Evolutionary conservation across 2,329 filamentous ascomycete genomes (phyloP).

Genomic region (Bipolaris cookei): DNA sequence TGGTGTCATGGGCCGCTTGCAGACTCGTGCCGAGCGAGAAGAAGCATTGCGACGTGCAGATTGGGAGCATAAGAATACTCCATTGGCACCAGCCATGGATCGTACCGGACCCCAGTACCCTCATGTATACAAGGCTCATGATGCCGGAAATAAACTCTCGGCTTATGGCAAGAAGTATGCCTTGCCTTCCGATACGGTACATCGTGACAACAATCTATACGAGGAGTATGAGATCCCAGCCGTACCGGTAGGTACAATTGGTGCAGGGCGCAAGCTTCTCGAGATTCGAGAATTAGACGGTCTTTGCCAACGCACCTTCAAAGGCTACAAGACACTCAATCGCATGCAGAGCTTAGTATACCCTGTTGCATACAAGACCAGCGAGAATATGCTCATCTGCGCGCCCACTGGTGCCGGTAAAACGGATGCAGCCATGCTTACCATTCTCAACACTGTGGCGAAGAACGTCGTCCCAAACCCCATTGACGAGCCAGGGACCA

Average conservation of each 20-base stretch:
- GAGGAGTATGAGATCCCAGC: conserved; percentile 91
- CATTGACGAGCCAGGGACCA: conserved; percentile 72
- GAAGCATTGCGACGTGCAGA: conserved; percentile 78
- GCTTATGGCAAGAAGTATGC: conserved; percentile 80
- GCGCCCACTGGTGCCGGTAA: conserved; percentile 98
- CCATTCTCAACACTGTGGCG: conserved; percentile 86
- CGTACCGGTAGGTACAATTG: conserved; percentile 75
- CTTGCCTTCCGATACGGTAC: conserved; percentile 76
- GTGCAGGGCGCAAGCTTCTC: conserved; percentile 75
- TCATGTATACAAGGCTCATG: conserved; percentile 86
- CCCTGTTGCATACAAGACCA: conserved; percentile 92
- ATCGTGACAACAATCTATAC: conserved; percentile 76
- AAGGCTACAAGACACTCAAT: conserved; percentile 90
- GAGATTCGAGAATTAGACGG: conserved; percentile 84
- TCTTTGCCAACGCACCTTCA: conserved; percentile 88
- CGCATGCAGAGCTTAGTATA: conserved; percentile 98
- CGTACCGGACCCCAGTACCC: conserved; percentile 80
- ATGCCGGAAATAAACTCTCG: conserved; percentile 84
- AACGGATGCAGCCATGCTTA: conserved; percentile 97
- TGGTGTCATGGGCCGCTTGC: conserved; percentile 62
- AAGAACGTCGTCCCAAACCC: conserved; percentile 85
- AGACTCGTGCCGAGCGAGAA: conserved; percentile 79
- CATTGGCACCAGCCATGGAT: conserved; percentile 72
- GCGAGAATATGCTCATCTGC: conserved; percentile 98
- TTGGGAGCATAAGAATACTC: conserved; percentile 78